Evolutionary conservation across 768 basidiomycete species (phyloP), one percentile per base, ranked within the genome.

Genomic region (Pleurotus platypus): DNA sequence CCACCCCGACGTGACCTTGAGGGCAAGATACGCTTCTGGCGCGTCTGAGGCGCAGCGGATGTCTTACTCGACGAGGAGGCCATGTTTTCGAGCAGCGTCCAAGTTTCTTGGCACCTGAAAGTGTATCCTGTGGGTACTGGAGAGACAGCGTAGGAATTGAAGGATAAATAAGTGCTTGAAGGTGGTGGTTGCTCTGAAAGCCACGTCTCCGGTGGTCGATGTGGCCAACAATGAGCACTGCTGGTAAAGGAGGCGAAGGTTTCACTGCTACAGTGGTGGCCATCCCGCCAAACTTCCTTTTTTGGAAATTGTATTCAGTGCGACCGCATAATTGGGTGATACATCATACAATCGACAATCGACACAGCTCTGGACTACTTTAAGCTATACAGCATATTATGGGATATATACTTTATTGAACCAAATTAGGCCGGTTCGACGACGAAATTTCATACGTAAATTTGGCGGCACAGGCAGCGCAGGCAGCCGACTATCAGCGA

Each of bases 1-100:
- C 90, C 90, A 56, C 90, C 87, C 56, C 92, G 82, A 63, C 90
- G 79, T 56, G 88, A 82, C 64, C 93, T 83, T 69, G 90, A 82
- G 43, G 93, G 93, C 57, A 92, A 75, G 45, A 92, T 86, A 69
- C 92, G 86, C 72, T 88, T 89, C 71, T 85, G 86, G 56, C 81
- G 84, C 60, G 73, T 68, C 63, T 76, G 71, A 46, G 70, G 63
- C 49, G 67, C 65, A 53, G 70, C 58, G 61, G 55, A 59, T 59
- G 71, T 60, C n/a, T 70, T 67, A 56, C 73, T 70, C 53, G 72
- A 72, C 57, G 72, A 60, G 57, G 66, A 66, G 61, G 78, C 75
- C 76, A 77, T 77, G 60, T 57, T 59, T 57, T 57, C 54, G 50
- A 55, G 38, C 42, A 43, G 38, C 39, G 42, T 42, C 24, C 39